Base-by-base conservation (phyloP, 1,284 basidiomycete species). In the Tremellales sp. region DNA sequence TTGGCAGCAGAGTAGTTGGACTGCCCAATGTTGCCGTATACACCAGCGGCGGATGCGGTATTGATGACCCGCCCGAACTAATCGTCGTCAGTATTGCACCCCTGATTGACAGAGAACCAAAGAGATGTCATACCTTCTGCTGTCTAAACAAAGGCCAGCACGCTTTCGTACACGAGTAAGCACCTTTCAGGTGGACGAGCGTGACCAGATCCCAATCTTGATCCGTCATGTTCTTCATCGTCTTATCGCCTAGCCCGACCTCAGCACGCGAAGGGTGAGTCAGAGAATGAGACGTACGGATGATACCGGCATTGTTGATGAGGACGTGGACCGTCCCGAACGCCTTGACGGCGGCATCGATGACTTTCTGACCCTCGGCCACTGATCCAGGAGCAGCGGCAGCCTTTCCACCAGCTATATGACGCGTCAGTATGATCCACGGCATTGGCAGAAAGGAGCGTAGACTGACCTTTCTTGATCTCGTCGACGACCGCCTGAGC, bases 241-340 rank as follows among this genome's bases (percentile, higher is more conserved):
- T 72, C 64, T 77, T 78, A 70, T 80, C 79, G 31, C 78, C 62
- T 69, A 59, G 13, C 22, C 33, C 43, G 35, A 21, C 15, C 4
- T 45, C 29, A 19, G 42, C 4, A 13, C 26, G 40, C 36, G 35
- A 40, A 45, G 35, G 17, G 42, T 6, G 54, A 47, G 36, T n/a
- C n/a, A n/a, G n/a, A n/a, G n/a, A n/a, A n/a, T 5, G 62, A 40
- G 48, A 71, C 67, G 64, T 56, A 87, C 92, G 83, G 45, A 98
- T 77, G 61, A 98, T 92, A 48, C 96, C 94, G 43, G 96, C 96
- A 77, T 98, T 99, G 79, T 98, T 98, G 68, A 97, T 86, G 43
- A 94, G 81, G 56, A 82, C 70, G 85, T 89, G 58, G 80, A 96
- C 80, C 2, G 79, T 79, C 1, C 93, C 93, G 74, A 92, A 98